These are phyloP conservation scores for Tulasnella sp. DNA, from an alignment of 768 basidiomycete genomes.

Conservation along the genomic window DNA sequence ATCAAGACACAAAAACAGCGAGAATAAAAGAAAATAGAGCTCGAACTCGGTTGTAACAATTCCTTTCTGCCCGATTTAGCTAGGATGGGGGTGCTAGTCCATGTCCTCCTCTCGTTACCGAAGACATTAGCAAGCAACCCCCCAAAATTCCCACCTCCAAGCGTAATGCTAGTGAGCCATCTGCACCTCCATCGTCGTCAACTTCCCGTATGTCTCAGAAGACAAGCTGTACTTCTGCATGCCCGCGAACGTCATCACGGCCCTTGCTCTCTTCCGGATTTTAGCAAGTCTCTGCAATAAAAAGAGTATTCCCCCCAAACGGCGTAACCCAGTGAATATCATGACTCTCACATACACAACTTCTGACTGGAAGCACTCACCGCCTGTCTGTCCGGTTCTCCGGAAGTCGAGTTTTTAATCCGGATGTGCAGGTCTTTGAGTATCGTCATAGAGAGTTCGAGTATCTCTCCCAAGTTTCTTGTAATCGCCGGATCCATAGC, in stretches of 20 bases:
- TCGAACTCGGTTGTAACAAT: no score
- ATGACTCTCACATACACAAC: conserved; percentile 19
- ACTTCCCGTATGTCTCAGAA: no score
- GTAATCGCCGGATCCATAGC: conserved; percentile 73
- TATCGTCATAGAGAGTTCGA: conserved; percentile 85
- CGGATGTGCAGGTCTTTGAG: conserved; percentile 68
- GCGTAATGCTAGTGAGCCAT: no score
- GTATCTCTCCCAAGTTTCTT: conserved; percentile 76
- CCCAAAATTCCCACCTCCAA: no score
- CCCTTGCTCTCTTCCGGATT: conserved; percentile 67
- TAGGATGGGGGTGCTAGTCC: no score
- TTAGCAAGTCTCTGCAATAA: conserved; percentile 43
- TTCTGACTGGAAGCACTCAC: conserved; percentile 32
- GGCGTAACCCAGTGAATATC: background rate
- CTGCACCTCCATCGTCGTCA: no score
- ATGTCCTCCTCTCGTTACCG: no score
- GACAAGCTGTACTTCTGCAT: conserved; percentile 83
- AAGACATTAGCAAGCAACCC: no score
- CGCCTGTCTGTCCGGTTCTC: conserved; percentile 66
- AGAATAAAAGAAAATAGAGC: no score
- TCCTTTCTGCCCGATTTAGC: no score
- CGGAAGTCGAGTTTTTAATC: conserved; percentile 55
- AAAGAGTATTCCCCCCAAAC: background rate
- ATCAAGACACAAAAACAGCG: no score
- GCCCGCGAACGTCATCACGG: conserved; percentile 78